Evolutionary conservation across 2,329 filamentous ascomycete genomes (phyloP).

Genomic region (Cladosporium oxysporum): DNA sequence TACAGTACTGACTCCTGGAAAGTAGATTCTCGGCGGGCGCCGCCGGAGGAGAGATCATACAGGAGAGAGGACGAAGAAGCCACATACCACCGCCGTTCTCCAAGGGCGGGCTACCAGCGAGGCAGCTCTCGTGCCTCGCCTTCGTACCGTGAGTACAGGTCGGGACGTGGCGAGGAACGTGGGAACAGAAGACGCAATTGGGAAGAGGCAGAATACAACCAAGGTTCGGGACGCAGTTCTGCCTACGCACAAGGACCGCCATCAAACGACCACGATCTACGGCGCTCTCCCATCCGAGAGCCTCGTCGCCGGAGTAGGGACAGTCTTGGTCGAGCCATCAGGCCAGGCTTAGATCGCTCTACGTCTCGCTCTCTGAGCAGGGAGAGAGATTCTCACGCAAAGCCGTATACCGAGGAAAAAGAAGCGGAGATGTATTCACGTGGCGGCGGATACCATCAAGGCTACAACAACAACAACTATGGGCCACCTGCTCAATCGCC

Average conservation of each 20-base stretch:
- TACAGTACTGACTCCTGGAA: conserved; percentile 38
- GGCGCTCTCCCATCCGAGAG: not conserved
- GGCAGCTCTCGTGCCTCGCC: conserved; percentile 13
- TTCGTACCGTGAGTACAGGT: conserved; percentile 2
- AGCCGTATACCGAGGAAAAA: not conserved
- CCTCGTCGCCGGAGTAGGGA: conserved; percentile 5
- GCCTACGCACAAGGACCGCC: not conserved
- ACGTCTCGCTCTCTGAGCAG: conserved; percentile 28
- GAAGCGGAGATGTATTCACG: conserved; percentile 36
- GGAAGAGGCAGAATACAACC: conserved; percentile 15
- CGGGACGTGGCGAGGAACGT: conserved; percentile 15
- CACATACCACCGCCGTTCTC: conserved; percentile 6
- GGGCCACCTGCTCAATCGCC: conserved; percentile 60
- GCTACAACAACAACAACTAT: conserved; percentile 32
- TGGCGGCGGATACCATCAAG: conserved; percentile 31
- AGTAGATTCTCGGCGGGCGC: conserved; percentile 25
- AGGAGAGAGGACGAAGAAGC: conserved; percentile 24
- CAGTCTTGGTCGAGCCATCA: not conserved
- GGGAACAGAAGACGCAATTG: not conserved
- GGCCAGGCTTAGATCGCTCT: not conserved
- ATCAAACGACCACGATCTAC: not conserved
- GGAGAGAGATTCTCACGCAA: conserved; percentile 23
- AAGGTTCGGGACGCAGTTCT: conserved; percentile 22
- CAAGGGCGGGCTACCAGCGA: conserved; percentile 11
- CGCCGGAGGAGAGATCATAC: conserved; percentile 26